Conservation (phyloP, 768 basidiomycete species). For the Calocera viscosa region DNA sequence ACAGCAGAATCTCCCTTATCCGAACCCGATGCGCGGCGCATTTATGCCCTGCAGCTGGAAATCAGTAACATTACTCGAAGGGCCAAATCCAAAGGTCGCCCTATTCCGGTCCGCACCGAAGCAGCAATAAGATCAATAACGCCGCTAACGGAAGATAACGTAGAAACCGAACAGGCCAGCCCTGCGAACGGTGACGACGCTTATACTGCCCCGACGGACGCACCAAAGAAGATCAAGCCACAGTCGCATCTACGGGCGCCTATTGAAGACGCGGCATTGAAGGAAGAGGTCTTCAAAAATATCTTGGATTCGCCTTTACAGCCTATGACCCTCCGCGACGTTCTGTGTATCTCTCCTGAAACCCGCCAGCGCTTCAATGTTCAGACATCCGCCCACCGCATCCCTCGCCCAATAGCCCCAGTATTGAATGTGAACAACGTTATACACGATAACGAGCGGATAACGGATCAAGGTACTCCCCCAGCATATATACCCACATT, state of each 20-base stretch:
- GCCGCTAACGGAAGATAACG: background rate
- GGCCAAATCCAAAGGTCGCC: background rate
- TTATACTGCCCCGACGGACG: too few relatives aligned
- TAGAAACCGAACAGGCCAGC: background rate
- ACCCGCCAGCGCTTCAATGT: background rate
- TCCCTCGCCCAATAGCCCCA: background rate
- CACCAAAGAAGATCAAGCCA: background rate
- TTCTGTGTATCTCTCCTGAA: background rate
- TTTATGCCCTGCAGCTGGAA: background rate
- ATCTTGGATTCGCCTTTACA: background rate
- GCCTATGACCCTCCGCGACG: background rate
- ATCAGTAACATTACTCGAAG: background rate
- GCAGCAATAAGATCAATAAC: background rate
- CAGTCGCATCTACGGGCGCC: background rate
- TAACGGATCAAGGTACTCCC: background rate
- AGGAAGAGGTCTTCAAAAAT: background rate
- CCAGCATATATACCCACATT: background rate
- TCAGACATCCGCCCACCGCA: background rate
- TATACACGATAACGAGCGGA: background rate
- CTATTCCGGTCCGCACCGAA: background rate
- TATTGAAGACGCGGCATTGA: background rate
- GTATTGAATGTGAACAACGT: background rate
- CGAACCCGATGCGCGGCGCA: too few relatives aligned
- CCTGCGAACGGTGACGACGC: background rate
- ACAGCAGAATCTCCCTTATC: too few relatives aligned